Percentiles rank a stretch among this genome's conserved stretches.
These are phyloP conservation scores for Elsinoe batatas DNA, from an alignment of 2,329 filamentous ascomycete genomes.

Conservation along the genomic window DNA sequence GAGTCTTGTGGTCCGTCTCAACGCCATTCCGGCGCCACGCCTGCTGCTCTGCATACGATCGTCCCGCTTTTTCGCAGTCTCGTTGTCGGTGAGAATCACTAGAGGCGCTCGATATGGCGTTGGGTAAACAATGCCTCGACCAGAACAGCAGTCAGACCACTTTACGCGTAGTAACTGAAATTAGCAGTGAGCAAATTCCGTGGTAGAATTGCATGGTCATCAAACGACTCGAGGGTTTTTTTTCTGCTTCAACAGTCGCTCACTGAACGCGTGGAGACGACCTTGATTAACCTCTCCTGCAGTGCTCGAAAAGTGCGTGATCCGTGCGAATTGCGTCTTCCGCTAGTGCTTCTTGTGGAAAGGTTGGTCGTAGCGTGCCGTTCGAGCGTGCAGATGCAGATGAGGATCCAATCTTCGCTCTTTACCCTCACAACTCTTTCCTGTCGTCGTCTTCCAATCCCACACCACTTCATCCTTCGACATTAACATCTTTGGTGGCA, in stretches of 20 bases:
- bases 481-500: conserved; percentile 5
- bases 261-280: conserved; percentile 10
- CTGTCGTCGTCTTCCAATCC: not conserved
- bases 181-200: not conserved
- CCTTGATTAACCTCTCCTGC: not conserved
- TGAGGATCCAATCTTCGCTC: conserved; percentile 3
- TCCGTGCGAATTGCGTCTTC: conserved; percentile 8
- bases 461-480: not conserved
- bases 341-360: conserved; percentile 1
- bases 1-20: conserved; percentile 10
- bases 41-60: not conserved
- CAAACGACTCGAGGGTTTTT: conserved; percentile 10
- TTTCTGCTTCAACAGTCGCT: not conserved
- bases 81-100: not conserved
- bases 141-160: not conserved
- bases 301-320: not conserved
- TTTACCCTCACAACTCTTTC: not conserved
- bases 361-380: conserved; percentile 2
- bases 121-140: not conserved
- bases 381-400: conserved; percentile 8
- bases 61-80: not conserved
- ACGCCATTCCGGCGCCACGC: conserved; percentile 8
- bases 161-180: not conserved
- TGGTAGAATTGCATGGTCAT: not conserved
- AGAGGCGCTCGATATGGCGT: not conserved